Evolutionary conservation across 2,329 filamentous ascomycete species (phyloP), one percentile per base, ranked within the genome.

Genomic region (Botrytis porri): DNA sequence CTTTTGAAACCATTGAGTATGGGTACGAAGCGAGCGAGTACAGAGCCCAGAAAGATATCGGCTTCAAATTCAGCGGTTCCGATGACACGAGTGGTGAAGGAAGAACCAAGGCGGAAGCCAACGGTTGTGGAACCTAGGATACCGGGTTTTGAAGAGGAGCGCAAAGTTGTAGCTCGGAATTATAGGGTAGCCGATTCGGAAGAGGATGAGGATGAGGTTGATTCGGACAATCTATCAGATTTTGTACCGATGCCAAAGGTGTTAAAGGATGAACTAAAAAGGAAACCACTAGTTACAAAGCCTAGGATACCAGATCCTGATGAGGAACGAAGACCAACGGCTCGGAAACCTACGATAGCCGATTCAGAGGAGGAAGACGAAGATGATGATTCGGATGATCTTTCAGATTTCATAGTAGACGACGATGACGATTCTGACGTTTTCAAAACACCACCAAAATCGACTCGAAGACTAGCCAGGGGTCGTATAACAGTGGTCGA

Each of bases 381-480:
- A 37, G 72, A 61, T 64, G 73, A 76, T 0, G 75, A 76, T 41
- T 74, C 70, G 4, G 77, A 77, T 61, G 76, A 71, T 12, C 39
- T 81, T 3, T 80, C 79, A 1, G 79, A 80, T 73, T 81, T 81
- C 59, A 77, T 81, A 51, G 79, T 80, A 8, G 74, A 77, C 14
- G 76, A 77, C 2, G 76, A 79, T 54, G 76, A 78, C 9, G 76
- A 75, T 57, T 77, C 77, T 4, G 69, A 75, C 0, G 51, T 75
- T 12, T 76, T 77, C 32, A 73, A 73, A 22, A 74, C 76, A 20
- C 74, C 77, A 32, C 76, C 79, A 39, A 78, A 73, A 65, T 76
- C 77, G 29, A 74, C 73, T 1, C 75, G 79, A 37, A 79, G 71
- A 65, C 69, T 81, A 16, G 76, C 80, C 14, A 76, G 71, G 66